phyloP scores from a whole-genome alignment of 768 basidiomycete genomes.

The Naematelia aurantialba region DNA sequence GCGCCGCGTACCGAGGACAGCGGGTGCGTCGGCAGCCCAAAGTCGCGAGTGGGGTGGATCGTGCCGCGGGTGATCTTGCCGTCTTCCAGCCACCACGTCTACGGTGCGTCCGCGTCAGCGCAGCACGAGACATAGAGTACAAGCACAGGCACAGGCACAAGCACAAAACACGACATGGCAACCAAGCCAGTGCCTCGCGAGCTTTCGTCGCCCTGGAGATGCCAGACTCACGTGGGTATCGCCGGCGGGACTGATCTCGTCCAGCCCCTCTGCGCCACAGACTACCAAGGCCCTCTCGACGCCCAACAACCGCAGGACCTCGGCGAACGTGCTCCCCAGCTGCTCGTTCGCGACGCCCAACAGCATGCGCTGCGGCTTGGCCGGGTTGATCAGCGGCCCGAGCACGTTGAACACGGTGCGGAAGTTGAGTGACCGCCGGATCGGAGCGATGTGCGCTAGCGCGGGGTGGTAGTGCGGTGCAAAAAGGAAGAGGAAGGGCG shows the following conservation, averaged over 20 bases:
- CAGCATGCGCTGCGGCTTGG: slow-evolving; percentile 79
- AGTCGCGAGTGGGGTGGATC: slow-evolving; percentile 63
- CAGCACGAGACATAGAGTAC: no score
- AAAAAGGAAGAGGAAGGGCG: slow-evolving; percentile 86
- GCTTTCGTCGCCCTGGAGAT: neutral
- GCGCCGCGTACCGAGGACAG: slow-evolving; percentile 68
- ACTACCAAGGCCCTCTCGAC: slow-evolving; percentile 85
- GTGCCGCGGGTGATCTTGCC: slow-evolving; percentile 63
- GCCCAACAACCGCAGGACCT: slow-evolving; percentile 66
- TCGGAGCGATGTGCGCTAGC: slow-evolving; percentile 73
- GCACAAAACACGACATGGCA: no score
- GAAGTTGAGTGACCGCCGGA: slow-evolving; percentile 82
- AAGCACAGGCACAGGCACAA: no score
- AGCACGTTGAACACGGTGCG: slow-evolving; percentile 95
- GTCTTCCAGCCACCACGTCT: slow-evolving; percentile 63
- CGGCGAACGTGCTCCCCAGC: slow-evolving; percentile 76
- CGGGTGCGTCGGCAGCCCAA: slow-evolving; percentile 71
- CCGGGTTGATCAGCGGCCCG: slow-evolving; percentile 91
- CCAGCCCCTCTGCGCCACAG: slow-evolving; percentile 83
- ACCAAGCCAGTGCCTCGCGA: no score
- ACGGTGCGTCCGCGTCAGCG: neutral
- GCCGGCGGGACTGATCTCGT: slow-evolving; percentile 94
- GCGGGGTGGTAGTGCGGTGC: slow-evolving; percentile 91
- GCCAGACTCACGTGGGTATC: slow-evolving; percentile 66
- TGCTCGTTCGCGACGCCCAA: slow-evolving; percentile 80